Evolutionary conservation across 1,284 basidiomycete genomes (phyloP).

Genomic region (Ganoderma leucocontextum): DNA sequence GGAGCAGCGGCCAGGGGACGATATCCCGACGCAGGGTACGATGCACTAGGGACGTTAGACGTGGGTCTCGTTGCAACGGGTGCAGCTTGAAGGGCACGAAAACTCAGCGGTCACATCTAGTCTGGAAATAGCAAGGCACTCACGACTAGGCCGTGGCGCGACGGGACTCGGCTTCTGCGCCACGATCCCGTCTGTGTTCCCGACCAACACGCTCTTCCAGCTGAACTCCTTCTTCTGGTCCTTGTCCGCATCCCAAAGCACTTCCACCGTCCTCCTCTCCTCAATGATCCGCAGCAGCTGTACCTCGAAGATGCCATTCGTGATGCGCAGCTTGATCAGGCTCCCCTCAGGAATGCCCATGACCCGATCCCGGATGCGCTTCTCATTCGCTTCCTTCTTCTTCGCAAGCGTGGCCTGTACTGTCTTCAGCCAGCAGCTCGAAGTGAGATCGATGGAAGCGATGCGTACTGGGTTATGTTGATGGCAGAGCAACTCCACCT

Average conservation of each 20-base stretch:
- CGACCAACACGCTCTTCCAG: slow-evolving; percentile 75
- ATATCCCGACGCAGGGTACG: slow-evolving; percentile 10
- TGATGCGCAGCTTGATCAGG: slow-evolving; percentile 79
- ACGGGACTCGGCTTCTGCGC: slow-evolving; percentile 69
- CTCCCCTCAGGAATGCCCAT: slow-evolving; percentile 3
- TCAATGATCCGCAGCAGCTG: slow-evolving; percentile 75
- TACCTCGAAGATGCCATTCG: slow-evolving; percentile 83
- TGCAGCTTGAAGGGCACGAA: slow-evolving; percentile 15
- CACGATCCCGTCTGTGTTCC: slow-evolving; percentile 53
- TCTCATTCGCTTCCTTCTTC: slow-evolving; percentile 56
- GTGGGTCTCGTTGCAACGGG: slow-evolving; percentile 10
- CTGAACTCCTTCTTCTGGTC: slow-evolving; percentile 77
- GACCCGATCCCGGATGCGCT: slow-evolving; percentile 8
- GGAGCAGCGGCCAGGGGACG: not conserved
- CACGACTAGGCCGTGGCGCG: slow-evolving; percentile 40
- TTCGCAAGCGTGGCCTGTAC: slow-evolving; percentile 71
- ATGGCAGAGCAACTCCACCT: slow-evolving; percentile 78
- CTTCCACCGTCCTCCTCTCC: slow-evolving; percentile 73
- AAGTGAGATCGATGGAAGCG: not conserved
- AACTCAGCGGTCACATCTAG: slow-evolving; percentile 3
- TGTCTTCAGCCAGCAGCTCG: slow-evolving; percentile 4
- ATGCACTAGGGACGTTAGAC: not conserved
- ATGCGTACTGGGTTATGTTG: slow-evolving; percentile 84
- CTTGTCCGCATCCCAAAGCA: slow-evolving; percentile 72
- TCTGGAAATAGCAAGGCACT: slow-evolving; percentile 29